These are phyloP conservation scores for Incumbomyces lentus DNA, from an alignment of 2,329 filamentous ascomycete species.

Conservation along the genomic window DNA sequence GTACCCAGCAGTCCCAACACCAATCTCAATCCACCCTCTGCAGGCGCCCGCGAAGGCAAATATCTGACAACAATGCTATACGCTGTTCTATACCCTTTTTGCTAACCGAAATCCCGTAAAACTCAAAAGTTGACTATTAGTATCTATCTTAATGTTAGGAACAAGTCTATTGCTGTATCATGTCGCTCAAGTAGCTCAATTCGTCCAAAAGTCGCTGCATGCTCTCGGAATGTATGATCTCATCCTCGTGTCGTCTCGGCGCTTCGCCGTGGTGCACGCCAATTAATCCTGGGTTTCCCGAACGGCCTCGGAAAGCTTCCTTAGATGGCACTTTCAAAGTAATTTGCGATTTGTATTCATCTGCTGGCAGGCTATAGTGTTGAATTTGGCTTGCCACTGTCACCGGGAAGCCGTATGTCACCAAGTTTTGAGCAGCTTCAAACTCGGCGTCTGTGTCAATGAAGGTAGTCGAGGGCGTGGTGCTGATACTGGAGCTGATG, in stretches of 20 bases:
- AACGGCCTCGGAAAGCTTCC: neutral
- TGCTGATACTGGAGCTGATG: conserved; percentile 25
- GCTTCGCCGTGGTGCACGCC: neutral
- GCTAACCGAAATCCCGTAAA: too few species aligned
- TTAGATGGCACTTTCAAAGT: conserved; percentile 11
- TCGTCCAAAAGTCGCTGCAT: conserved; percentile 43
- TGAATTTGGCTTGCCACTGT: conserved; percentile 8
- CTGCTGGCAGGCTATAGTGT: conserved; percentile 18
- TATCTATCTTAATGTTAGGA: neutral
- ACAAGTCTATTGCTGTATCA: conserved; percentile 2
- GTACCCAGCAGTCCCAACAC: too few species aligned
- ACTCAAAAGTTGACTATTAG: too few species aligned
- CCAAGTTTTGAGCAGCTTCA: neutral
- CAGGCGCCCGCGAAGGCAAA: too few species aligned
- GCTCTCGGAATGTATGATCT: conserved; percentile 23
- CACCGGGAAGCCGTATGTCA: neutral
- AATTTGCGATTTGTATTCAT: conserved; percentile 12
- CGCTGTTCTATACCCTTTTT: too few species aligned
- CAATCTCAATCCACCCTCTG: too few species aligned
- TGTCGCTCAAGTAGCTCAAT: conserved; percentile 39
- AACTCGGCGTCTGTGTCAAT: conserved; percentile 10
- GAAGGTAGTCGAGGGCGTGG: conserved; percentile 12
- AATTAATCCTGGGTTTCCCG: neutral
- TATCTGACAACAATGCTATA: too few species aligned
- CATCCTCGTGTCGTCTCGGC: neutral